Base-by-base conservation (phyloP, 148 eudicot genomes). In the Gaultheria prostrata region DNA sequence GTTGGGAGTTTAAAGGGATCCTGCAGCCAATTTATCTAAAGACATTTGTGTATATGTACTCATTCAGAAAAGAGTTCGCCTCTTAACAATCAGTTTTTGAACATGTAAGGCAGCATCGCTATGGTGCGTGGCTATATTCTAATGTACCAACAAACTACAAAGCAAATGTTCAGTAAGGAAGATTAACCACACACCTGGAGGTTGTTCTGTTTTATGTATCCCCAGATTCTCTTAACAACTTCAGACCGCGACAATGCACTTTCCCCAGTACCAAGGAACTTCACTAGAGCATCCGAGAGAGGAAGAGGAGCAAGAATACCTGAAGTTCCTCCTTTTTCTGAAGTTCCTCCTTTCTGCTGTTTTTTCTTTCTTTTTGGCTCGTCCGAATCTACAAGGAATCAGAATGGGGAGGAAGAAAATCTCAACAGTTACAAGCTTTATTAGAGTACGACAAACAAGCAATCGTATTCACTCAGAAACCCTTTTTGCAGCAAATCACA, bases 181-280 rank as follows among this genome's bases (percentile, higher is more conserved):
- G 54, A 63, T 33, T 21, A 24, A 74, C 26, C 51, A 71, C 73
- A 30, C 84, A 96, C 99, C 99, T 96, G 97, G 79, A 96, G 94
- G 71, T 87, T 87, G 24, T 96, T 90, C 50, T 88, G 89, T 86
- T 94, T 93, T 74, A 96, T 94, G 85, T 96, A 92, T 54, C 87
- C 91, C 99, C 99, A 96, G 18, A 96, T 88, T 84, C 93, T 93
- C 88, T 93, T 94, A 53, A 96, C 90, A 67, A 90, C 97, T 79
- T 84, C 94, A 71, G 94, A 87, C 18, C 98, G 93, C 1, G 98
- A 83, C 82, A 96, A 86, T 70, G 85, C 93, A 73, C 82, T 91
- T 90, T 96, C 99, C 74, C 94, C 99, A 28, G 99, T 93, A 53
- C 94, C 99, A 86, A 96, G 88, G 85, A 96, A 96, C 89, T 87